A percentile compares a stretch with the other conserved stretches of the same genome.
phyloP scores from a whole-genome alignment of 1,284 basidiomycete species.

The Tylopilus sp. region DNA sequence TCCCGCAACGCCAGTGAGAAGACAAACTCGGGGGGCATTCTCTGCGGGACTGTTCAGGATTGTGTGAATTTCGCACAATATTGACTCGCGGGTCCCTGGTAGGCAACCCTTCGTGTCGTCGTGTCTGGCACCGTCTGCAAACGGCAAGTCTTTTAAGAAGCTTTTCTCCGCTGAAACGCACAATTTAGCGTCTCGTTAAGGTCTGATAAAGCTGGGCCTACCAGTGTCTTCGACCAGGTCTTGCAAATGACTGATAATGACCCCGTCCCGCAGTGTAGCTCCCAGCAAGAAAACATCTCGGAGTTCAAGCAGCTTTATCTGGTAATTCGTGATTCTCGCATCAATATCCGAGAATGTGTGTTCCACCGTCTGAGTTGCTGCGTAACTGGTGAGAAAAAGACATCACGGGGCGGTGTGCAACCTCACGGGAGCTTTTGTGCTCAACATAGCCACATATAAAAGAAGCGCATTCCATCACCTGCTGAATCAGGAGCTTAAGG shows the following conservation, averaged over 20 bases:
- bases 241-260: not conserved
- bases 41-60: constrained; percentile 9
- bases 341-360: not conserved
- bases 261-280: not conserved
- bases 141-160: not conserved
- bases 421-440: too few relatives aligned
- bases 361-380: not conserved
- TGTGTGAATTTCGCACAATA: constrained; percentile 19
- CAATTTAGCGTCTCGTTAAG: too few relatives aligned
- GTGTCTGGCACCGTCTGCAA: not conserved
- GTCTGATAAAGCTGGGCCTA: not conserved
- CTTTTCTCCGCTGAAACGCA: not conserved
- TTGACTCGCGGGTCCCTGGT: not conserved
- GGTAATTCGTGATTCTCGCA: not conserved
- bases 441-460: too few relatives aligned
- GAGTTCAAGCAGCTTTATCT: not conserved
- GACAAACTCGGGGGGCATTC: not conserved
- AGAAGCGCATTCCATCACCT: too few relatives aligned
- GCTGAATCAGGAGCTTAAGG: too few relatives aligned
- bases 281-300: not conserved
- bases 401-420: too few relatives aligned
- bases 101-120: not conserved
- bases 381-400: too few relatives aligned
- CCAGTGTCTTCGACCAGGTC: not conserved
- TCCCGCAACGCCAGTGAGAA: not conserved